These are phyloP conservation scores for Podospora bellae-mahoneyi DNA, from an alignment of 495 filamentous ascomycete genomes.

Conservation along the genomic window DNA sequence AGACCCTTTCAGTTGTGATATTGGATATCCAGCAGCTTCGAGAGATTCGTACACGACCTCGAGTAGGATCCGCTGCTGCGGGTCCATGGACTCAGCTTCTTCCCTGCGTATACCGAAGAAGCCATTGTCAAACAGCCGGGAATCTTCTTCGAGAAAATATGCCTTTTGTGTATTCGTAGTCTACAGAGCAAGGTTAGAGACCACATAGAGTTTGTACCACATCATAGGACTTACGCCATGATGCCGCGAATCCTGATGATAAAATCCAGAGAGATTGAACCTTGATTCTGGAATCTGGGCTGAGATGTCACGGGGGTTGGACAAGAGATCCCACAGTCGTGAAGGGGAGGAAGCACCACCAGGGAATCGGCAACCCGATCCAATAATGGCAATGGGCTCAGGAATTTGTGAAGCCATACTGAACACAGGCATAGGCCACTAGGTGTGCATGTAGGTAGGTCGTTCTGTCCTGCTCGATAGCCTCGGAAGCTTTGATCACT, in stretches of 20 bases:
- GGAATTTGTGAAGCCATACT: background rate
- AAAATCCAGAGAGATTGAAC: conserved; percentile 20
- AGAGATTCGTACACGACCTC: conserved; percentile 5
- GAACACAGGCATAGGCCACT: background rate
- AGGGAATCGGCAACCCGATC: conserved; percentile 26
- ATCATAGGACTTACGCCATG: conserved; percentile 31
- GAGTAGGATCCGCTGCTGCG: conserved; percentile 3
- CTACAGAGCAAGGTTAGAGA: background rate
- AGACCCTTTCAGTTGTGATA: background rate
- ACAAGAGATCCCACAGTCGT: conserved; percentile 23
- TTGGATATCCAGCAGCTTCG: background rate
- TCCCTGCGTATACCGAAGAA: conserved; percentile 45
- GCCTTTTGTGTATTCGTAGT: conserved; percentile 47
- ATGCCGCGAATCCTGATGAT: conserved; percentile 47
- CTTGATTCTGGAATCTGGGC: conserved; percentile 13
- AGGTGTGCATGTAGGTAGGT: background rate
- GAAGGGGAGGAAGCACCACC: conserved; percentile 18
- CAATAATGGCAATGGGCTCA: conserved; percentile 32
- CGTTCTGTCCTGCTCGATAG: background rate
- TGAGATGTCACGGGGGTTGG: conserved; percentile 14
- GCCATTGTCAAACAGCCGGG: conserved; percentile 44
- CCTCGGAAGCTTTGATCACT: background rate
- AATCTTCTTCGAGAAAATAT: conserved; percentile 55
- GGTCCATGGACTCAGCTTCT: conserved; percentile 6
- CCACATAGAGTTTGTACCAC: background rate